Evolutionary conservation across 2,329 filamentous ascomycete species (phyloP), one percentile per base, ranked within the genome.

Genomic region (Gaeumannomyces sp.): DNA sequence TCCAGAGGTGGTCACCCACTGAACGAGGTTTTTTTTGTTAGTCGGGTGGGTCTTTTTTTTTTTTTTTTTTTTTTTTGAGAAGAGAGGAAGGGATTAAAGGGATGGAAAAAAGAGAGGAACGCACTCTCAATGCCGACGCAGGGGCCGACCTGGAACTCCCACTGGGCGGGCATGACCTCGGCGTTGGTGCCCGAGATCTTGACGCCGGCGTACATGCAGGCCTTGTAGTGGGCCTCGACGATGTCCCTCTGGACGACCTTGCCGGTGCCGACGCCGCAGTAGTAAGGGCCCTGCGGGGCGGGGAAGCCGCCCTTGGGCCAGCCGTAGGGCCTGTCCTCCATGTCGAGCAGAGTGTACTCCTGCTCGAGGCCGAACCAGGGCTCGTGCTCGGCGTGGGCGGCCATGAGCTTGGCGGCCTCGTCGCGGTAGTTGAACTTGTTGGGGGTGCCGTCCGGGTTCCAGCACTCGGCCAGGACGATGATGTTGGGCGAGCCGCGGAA

Each of bases 391-490:
- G 88, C 88, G 79, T 97, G 88, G 68, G 88, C 85, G 79, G 95
- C 88, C 92, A 98, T 96, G 73, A 97, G 84, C 79, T 95, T 90
- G 75, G 87, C 87, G 74, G 89, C 90, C 75, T 98, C 94, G 77
- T 97, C 90, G 72, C 95, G 92, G 89, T 89, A 91, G 90, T 99
- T 99, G 90, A 87, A 98, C 80, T 96, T 93, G 89, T 98, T 99
- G 79, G 95, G 95, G 68, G 88, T 92, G 76, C 93, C 93, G 79
- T 97, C 93, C 70, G 91, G 83, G 76, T 94, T 93, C 90, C 92
- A 97, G 80, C 92, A 96, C 84, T 97, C 94, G 76, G 89, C 87
- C 74, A 98, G 90, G 73, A 98, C 94, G 72, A 97, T 87, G 78
- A 97, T 90, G 85, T 97, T 97, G 80, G 93, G 91, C 62, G 63